Evolutionary conservation across 371 early-diverging fungal species (phyloP), one percentile per base, ranked within the genome.

Genomic region (Syncephalastrum monosporum): DNA sequence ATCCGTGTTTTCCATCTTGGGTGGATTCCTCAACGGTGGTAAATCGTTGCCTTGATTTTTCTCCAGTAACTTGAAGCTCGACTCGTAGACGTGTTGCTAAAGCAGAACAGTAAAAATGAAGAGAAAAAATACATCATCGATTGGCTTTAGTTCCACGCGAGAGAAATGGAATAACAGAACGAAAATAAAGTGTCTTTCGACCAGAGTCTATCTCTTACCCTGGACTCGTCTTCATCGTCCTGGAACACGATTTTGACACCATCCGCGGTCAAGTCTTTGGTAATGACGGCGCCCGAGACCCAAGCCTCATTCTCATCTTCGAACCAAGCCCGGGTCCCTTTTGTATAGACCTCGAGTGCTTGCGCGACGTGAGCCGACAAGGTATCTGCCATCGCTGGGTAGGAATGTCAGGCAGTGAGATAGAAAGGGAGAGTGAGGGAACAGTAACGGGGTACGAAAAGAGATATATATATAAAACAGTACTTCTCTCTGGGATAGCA

Each of bases 11-110:
- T 95, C 95, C 54, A 92, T 73, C 48, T 82, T 72, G 0, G 92
- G 92, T 23, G 98, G 96, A 68, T 96, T 95, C 68, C 93, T 84
- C 50, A 96, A 74, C 16, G 94, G 95, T 13, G 95, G 96, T 42
- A 96, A 79, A 48, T 80, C 83, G 33, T 79, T 78, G 55, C 77
- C 83, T 60, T 88, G 87, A 56, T 65, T 64, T 50, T 83, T 85
- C 52, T 81, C 72, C 16, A 94, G 78, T 66, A 90, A 82, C 45
- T 71, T 68, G 41, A 87, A 65, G 12, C 91, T 87, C 27, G 87
- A 81, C 56, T 87, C 86, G 68, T 91, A 88, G 23, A 74, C 75
- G 59, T 87, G 78, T 52, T 89, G 85, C 92, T 91, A 63, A n/a
- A 54, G 46, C 15, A 42, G 27, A 50, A 10, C 6, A 17, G 42